These are phyloP conservation scores for Solanum infundibuliforme DNA, from an alignment of 257 asterid genomes.

Conservation along the genomic window DNA sequence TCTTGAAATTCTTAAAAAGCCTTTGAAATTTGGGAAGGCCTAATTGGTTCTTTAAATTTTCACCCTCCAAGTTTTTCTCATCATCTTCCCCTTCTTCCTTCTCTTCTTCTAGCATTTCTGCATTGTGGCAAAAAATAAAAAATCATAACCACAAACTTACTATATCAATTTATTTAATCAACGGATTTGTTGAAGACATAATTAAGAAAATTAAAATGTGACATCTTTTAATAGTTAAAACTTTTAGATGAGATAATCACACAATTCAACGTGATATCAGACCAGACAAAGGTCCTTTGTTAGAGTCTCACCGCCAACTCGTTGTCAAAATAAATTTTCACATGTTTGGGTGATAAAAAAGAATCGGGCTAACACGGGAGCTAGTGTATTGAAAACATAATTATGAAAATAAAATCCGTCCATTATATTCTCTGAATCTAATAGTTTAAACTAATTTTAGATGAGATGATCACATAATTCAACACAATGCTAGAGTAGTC, in stretches of 20 bases:
- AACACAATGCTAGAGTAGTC: not conserved
- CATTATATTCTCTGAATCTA: not conserved
- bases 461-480: not conserved
- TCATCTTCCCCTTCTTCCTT: not conserved
- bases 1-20: conserved; percentile 14
- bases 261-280: rapidly evolving
- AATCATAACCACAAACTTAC: not conserved
- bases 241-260: not conserved
- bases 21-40: conserved; percentile 13
- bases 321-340: not conserved
- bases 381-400: not conserved
- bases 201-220: not conserved
- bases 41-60: not conserved
- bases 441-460: not conserved
- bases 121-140: not conserved
- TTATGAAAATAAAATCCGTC: too few relatives aligned
- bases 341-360: not conserved
- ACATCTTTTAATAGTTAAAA: not conserved
- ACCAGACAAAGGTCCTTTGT: not conserved
- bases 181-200: not conserved
- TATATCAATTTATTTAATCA: not conserved
- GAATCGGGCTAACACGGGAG: not conserved
- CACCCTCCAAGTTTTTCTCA: not conserved
- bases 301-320: rapidly evolving
- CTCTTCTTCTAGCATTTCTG: conserved; percentile 12